Evolutionary conservation across 139 green algal genomes (phyloP).

Genomic region (Chlamydomonas schloesseri): DNA sequence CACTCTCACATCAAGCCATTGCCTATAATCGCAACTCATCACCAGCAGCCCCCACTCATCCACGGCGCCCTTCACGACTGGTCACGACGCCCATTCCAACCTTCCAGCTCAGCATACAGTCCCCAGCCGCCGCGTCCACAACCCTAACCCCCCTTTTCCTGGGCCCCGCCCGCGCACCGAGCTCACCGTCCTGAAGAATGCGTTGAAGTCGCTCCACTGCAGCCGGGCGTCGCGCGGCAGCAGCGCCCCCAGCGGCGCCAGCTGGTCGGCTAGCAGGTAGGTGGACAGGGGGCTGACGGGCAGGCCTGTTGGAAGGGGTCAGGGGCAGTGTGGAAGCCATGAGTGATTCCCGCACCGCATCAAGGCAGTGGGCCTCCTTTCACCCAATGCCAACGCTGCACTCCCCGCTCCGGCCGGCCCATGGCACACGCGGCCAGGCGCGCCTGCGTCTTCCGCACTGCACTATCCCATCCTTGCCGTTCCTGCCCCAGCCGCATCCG

Average conservation of each 20-base stretch:
- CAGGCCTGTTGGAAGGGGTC: not conserved
- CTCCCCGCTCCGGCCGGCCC: too few species aligned
- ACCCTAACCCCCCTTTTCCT: not conserved
- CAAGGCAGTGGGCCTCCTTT: not conserved
- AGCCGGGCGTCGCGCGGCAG: not conserved
- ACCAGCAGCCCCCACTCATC: too few species aligned
- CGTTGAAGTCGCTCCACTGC: not conserved
- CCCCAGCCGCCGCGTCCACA: not conserved
- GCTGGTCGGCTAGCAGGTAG: not conserved
- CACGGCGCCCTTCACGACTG: not conserved
- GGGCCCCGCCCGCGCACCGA: not conserved
- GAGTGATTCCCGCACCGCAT: not conserved
- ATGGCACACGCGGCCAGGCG: too few species aligned
- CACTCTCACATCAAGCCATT: too few species aligned
- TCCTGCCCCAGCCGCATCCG: too few species aligned
- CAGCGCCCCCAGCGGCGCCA: not conserved
- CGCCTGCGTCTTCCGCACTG: too few species aligned
- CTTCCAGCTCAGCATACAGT: too few species aligned
- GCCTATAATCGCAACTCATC: too few species aligned
- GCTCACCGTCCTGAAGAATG: not conserved
- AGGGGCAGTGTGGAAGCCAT: not conserved
- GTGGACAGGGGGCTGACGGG: not conserved
- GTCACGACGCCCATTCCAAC: not conserved
- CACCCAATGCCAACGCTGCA: too few species aligned
- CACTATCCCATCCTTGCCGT: too few species aligned